Percentiles rank a stretch among this genome's conserved stretches.
phyloP scores from a whole-genome alignment of 2,329 filamentous ascomycete species.

The Paraphoma chrysanthemicola region DNA sequence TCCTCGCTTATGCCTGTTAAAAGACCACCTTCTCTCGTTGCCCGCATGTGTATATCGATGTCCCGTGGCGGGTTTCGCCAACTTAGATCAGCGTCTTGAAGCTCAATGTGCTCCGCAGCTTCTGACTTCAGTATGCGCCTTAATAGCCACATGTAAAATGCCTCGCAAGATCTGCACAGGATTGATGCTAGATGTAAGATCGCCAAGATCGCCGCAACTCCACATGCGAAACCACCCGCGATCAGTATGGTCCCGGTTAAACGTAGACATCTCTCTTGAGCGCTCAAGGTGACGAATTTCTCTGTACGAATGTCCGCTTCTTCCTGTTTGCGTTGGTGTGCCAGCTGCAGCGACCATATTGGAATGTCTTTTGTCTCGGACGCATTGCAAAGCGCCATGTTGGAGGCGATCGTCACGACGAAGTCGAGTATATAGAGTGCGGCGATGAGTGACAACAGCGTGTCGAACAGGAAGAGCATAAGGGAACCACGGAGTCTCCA shows the following conservation, averaged over 20 bases:
- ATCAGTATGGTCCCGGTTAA: slow-evolving; percentile 4
- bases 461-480: not conserved
- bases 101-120: not conserved
- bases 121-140: not conserved
- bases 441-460: not conserved
- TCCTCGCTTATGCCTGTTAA: slow-evolving; percentile 4
- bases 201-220: slow-evolving; percentile 1
- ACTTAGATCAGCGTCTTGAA: not conserved
- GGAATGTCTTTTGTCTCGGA: not conserved
- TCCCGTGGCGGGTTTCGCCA: not conserved
- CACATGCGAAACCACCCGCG: slow-evolving; percentile 5
- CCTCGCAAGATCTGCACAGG: not conserved
- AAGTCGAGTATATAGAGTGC: not conserved
- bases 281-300: not conserved
- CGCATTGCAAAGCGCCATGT: not conserved
- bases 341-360: not conserved
- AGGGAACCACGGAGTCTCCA: not conserved
- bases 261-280: slow-evolving; percentile 3
- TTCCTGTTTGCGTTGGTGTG: not conserved
- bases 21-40: not conserved
- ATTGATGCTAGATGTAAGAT: not conserved
- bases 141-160: not conserved
- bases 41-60: not conserved
- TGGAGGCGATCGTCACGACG: not conserved
- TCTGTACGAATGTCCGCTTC: no score